Evolutionary conservation across 768 basidiomycete genomes (phyloP).

Genomic region (Podaxis sp.): DNA sequence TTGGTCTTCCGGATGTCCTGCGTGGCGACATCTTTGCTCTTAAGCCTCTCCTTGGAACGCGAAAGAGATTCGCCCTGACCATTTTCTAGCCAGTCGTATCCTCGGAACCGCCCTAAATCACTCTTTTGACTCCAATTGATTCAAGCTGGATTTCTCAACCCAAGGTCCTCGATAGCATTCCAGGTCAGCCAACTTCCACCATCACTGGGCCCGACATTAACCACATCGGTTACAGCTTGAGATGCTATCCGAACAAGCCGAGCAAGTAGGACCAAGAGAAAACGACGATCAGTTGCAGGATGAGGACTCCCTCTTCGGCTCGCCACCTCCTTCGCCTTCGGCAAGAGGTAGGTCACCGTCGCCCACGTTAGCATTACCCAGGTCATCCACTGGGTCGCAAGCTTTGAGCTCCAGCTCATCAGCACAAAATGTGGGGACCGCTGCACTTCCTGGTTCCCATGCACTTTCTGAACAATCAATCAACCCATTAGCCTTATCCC

Average conservation of each 20-base stretch:
- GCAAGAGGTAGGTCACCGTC: constrained; percentile 71
- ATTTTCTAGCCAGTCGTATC: not conserved
- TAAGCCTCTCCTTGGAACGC: not conserved
- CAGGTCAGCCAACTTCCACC: not conserved
- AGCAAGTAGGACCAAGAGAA: not conserved
- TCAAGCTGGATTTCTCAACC: not conserved
- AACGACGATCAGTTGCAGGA: constrained; percentile 33
- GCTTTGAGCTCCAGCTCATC: constrained; percentile 22
- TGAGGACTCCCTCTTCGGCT: constrained; percentile 77
- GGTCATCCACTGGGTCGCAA: constrained; percentile 13
- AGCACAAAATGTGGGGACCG: constrained; percentile 92
- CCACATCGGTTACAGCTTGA: not conserved
- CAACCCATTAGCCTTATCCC: constrained; percentile 70
- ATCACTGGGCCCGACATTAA: not conserved
- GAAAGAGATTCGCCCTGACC: not conserved
- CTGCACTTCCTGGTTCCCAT: constrained; percentile 97
- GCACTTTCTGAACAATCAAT: constrained; percentile 81
- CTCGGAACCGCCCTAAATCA: not conserved
- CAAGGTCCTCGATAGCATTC: not conserved
- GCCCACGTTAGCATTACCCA: constrained; percentile 55
- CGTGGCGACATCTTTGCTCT: not conserved
- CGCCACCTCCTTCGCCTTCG: constrained; percentile 64
- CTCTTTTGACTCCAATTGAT: not conserved
- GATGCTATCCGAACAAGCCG: constrained; percentile 1
- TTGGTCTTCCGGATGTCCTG: no score